phyloP scores from a whole-genome alignment of 148 eudicot genomes.

The Talinum fruticosum region DNA sequence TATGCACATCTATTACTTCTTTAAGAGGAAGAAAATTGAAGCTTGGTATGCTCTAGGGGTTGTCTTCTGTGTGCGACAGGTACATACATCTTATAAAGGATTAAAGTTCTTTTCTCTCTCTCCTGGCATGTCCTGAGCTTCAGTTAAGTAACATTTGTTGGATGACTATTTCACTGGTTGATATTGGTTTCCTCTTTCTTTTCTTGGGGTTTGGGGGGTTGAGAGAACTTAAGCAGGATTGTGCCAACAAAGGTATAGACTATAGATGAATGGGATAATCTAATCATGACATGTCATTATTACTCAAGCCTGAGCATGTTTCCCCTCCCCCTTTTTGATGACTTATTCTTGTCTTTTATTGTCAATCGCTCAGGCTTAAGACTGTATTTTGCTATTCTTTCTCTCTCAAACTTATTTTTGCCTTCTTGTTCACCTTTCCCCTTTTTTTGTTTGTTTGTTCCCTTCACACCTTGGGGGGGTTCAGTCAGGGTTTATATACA shows the following conservation, averaged over 20 bases:
- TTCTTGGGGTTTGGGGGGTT: not conserved
- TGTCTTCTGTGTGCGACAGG: constrained; percentile 96
- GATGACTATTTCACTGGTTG: not conserved
- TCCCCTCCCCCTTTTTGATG: not conserved
- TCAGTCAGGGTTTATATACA: no score
- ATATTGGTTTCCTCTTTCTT: not conserved
- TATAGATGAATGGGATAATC: not conserved
- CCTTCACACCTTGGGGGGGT: no score
- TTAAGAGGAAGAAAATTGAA: constrained; percentile 71
- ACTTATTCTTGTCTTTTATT: not conserved
- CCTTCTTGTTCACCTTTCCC: no score
- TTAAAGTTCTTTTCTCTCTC: not conserved
- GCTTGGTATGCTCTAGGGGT: constrained; percentile 99
- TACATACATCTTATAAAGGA: constrained; percentile 23
- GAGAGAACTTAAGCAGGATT: not conserved
- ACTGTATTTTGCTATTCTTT: no score
- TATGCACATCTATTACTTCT: constrained; percentile 79
- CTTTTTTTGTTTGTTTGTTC: no score
- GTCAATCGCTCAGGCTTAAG: no score
- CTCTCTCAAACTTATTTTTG: no score
- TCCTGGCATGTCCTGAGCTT: not conserved
- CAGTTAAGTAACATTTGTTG: no score
- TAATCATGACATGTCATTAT: not conserved
- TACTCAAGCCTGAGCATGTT: not conserved
- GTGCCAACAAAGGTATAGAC: not conserved